Conservation (phyloP, 345 rosid genomes). For the Salix viminalis region DNA sequence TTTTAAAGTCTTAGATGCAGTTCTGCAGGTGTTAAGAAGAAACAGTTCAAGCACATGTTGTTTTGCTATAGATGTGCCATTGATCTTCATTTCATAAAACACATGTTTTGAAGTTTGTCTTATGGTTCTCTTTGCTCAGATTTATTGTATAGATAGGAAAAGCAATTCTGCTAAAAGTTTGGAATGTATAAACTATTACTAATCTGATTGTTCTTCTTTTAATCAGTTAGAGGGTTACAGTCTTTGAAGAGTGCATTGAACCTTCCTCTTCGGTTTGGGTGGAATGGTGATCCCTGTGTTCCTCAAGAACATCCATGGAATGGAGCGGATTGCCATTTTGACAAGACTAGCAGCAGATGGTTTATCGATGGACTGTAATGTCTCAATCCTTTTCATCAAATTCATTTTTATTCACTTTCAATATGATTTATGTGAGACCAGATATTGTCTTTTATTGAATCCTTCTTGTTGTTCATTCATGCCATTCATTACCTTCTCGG, state of each 20-base stretch:
- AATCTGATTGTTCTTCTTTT: constrained; percentile 19
- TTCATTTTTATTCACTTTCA: constrained; percentile 9
- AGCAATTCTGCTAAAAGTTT: constrained; percentile 4
- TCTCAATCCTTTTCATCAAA: constrained; percentile 24
- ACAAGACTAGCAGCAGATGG: constrained; percentile 68
- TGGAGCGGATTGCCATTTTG: constrained; percentile 80
- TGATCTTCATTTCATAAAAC: not conserved
- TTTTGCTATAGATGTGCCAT: not conserved
- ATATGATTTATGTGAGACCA: not conserved
- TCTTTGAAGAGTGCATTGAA: constrained; percentile 60
- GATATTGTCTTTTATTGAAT: not conserved
- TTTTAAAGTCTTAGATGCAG: not conserved
- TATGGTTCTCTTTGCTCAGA: not conserved
- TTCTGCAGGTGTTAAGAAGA: not conserved
- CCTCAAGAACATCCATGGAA: constrained; percentile 99
- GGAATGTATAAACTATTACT: constrained; percentile 7
- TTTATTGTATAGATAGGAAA: not conserved
- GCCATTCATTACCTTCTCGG: not conserved
- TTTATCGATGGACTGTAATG: constrained; percentile 94
- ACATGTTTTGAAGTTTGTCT: not conserved
- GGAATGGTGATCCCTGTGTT: constrained; percentile 99
- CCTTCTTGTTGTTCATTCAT: not conserved
- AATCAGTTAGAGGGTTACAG: constrained; percentile 70
- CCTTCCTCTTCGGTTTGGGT: constrained; percentile 89
- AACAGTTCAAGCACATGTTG: not conserved